Base-by-base conservation (phyloP, 2,329 filamentous ascomycete genomes). In the Claviceps citrina region DNA sequence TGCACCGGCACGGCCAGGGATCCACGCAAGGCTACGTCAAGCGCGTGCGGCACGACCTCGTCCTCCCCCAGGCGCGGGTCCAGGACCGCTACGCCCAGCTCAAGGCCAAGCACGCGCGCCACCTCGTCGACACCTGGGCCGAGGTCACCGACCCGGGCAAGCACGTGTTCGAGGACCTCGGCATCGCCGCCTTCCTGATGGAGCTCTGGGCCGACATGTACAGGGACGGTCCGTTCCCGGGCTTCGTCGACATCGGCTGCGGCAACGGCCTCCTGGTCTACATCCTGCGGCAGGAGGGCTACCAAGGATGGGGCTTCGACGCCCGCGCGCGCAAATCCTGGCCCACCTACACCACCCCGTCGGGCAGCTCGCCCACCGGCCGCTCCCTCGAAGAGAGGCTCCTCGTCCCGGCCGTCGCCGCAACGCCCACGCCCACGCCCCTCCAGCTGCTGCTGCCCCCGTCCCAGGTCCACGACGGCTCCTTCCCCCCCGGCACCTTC, bases 171-270 rank as follows among this genome's bases (percentile, higher is more conserved):
- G 91, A 98, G 56, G 89, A 96, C 54, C 63, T 98, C 16, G 73
- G 77, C 4, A 95, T 98, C 46, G 83, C 89, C 0, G 83, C 89
- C 0, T 98, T 95, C 51, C 65, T 96, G 38, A 84, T 96, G 20
- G 87, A 95, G 63, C 64, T 96, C 2, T 98, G 91, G 91, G 62
- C 65, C 10, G 76, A 81, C 43, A 89, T 94, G 78, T 96, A 96
- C 55, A 54, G 50, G 28, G 31, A 54, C 31, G 43, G 36, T 0
- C 44, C 48, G 0, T 95, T 94, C 50, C 84, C 85, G 0, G 87
- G 89, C 0, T 98, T 96, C 52, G 83, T 95, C 16, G 91, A 98
- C 53, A 85, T 98, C 34, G 91, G 89, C 5, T 96, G 91, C 54
- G 91, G 91, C 2, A 98, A 96, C 53, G 91, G 91, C 1, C 66